phyloP scores from a whole-genome alignment of 2,329 filamentous ascomycete genomes.

The Apiospora sp. region DNA sequence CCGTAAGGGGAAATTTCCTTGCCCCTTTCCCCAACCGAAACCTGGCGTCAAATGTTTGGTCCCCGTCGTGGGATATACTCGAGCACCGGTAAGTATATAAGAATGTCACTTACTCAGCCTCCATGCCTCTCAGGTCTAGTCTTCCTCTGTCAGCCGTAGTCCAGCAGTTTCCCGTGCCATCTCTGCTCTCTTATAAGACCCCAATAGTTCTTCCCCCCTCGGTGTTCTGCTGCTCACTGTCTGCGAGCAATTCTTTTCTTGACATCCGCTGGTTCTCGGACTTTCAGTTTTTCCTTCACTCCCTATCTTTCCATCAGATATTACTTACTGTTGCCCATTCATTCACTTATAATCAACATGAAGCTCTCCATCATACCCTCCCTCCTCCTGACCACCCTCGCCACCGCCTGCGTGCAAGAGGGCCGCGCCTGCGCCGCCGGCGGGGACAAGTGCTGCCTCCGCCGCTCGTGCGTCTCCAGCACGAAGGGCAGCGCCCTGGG shows the following conservation, averaged over 20 bases:
- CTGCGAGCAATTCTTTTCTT: neutral
- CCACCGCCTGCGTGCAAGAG: neutral
- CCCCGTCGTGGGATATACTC: too few species aligned
- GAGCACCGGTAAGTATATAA: neutral
- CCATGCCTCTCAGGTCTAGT: neutral
- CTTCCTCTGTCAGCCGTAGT: neutral
- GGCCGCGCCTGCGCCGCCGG: constrained; percentile 6
- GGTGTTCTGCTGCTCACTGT: neutral
- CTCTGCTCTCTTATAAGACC: neutral
- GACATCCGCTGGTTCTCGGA: constrained; percentile 4
- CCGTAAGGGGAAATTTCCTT: neutral
- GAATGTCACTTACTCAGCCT: neutral
- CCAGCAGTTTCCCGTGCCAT: neutral
- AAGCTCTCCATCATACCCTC: neutral
- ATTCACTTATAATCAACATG: neutral
- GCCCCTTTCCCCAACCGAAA: neutral
- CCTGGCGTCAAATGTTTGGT: neutral
- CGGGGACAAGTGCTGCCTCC: neutral
- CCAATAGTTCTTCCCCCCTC: neutral
- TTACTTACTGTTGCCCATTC: too few species aligned
- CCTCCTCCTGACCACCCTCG: neutral
- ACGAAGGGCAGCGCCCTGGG: constrained; percentile 1
- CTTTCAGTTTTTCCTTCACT: neutral
- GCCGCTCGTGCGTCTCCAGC: neutral
- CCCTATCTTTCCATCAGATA: too few species aligned